Evolutionary conservation across 148 eudicot species (phyloP), one percentile per base, ranked within the genome.

Genomic region (Heliosperma pusillum): DNA sequence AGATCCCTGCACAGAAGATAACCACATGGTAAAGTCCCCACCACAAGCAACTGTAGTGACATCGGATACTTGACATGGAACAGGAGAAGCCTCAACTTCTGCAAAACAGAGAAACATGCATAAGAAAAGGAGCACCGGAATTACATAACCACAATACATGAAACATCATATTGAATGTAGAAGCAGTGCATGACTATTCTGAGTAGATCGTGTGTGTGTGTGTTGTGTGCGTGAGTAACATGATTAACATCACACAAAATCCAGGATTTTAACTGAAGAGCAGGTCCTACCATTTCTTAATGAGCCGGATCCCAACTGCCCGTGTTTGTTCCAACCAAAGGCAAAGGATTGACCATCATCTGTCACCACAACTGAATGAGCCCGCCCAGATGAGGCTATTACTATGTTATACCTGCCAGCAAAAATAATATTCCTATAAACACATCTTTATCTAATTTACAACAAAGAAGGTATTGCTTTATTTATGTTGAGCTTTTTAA

Each of bases 311-410:
- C 99, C 99, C 61, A 96, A 82, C 86, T 96, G 99, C 71, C 99
- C 99, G 77, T 92, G 97, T 78, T 96, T 96, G 86, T 96, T 96
- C 99, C 94, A 96, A 44, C 99, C 99, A 84, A 96, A 96, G 59
- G 99, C 83, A 73, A 89, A 82, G 29, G 97, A 88, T 25, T 78
- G 77, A 6, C 93, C 94, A 70, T 96, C 97, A 67, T 88, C 89
- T 19, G 97, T 89, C 57, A 86, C 79, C 44, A 96, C 97, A 24
- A 90, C 97, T 9, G 97, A 85, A 77, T 96, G 99, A 84, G 87
- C 81, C 82, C 86, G 86, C 33, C 99, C 99, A 74, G 89, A 71
- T 62, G 68, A 93, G 50, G 99, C 99, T 66, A 70, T 78, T 55
- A 89, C 86, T 76, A 96, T 86, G 75, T 87, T 92, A 83, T 90